Base-by-base conservation (phyloP, 352 stramenopile species). In the Phytopythium montanum region DNA sequence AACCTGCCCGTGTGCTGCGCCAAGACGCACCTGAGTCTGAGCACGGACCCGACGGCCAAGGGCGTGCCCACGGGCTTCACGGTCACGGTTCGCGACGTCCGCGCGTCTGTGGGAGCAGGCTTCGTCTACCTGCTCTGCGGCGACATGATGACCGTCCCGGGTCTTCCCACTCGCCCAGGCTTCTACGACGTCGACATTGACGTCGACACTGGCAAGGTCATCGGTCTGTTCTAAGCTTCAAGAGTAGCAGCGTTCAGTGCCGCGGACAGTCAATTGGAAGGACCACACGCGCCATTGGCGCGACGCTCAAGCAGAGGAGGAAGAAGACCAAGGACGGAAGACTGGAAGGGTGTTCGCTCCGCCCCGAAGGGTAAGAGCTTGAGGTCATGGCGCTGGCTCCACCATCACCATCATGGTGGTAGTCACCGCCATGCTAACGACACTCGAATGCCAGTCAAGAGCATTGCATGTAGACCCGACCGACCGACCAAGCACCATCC, bases 141-240 rank as follows among this genome's bases (percentile, higher is more conserved):
- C 29, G 94, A 99, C 67, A 99, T 99, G 66, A 99, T 98, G 92
- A 99, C 97, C 1, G 97, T 99, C 58, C 97, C 97, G 26, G 97
- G 97, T n/a, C 77, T 99, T 1, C 96, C 97, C 19, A 99, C 97
- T 16, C 81, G 97, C 38, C 97, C 97, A 21, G 96, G 96, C 60
- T 99, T 99, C 77, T 98, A 98, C 68, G 97, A 99, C 73, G 95
- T 99, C 10, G 97, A 99, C 72, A 78, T 99, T 28, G 87, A 99
- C 65, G 76, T 81, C 54, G 72, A 94, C 39, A 93, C 98, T 25
- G 97, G 97, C 62, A 92, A 97, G 61, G 96, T 99, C 16, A 93
- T 98, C 56, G 97, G 97, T 31, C 76, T 99, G 25, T 99, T 92
- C 66, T 92, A 81, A 78, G 48, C 23, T 21, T 7, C 8, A 18